A percentile compares a stretch with the other conserved stretches of the same genome.
Evolutionary conservation across 805 yeast genomes (phyloP).

Genomic region (Candida pseudofarinosa): DNA sequence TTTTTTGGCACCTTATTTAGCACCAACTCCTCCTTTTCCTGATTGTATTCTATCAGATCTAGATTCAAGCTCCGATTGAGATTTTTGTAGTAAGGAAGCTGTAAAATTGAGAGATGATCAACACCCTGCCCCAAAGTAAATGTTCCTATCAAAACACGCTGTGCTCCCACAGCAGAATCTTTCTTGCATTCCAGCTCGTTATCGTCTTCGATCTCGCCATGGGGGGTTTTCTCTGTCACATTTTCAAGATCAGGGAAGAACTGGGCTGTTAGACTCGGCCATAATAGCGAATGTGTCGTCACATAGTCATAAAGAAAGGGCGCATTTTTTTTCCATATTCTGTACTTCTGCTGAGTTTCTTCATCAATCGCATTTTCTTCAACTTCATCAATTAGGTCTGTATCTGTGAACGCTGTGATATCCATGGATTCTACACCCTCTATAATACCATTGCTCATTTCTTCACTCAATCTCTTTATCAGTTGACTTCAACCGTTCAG

Average conservation of each 20-base stretch:
- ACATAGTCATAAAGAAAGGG: conserved; percentile 41
- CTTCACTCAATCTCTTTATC: not conserved
- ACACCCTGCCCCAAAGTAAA: conserved; percentile 55
- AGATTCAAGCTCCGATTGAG: conserved; percentile 34
- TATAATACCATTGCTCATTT: not conserved
- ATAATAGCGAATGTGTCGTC: conserved; percentile 35
- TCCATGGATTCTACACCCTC: not conserved
- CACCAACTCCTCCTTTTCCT: conserved; percentile 40
- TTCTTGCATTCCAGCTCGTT: not conserved
- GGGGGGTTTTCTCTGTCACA: conserved; percentile 3
- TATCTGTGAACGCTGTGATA: not conserved
- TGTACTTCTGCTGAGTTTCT: conserved; percentile 28
- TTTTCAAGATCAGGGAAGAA: conserved; percentile 38
- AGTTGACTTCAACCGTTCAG: not conserved
- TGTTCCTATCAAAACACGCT: conserved; percentile 56
- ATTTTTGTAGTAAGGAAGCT: conserved; percentile 26
- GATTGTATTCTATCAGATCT: conserved; percentile 31
- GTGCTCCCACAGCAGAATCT: conserved; percentile 10
- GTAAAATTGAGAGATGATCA: conserved; percentile 43
- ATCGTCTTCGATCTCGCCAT: not conserved
- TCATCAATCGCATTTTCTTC: conserved; percentile 22
- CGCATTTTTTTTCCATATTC: conserved; percentile 42
- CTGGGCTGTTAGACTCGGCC: conserved; percentile 42
- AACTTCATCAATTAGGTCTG: not conserved
- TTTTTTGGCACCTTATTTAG: conserved; percentile 22